A percentile compares a stretch with the other conserved stretches of the same genome.
phyloP scores from a whole-genome alignment of 169 alveolate genomes.

The Plasmodium fragile region DNA sequence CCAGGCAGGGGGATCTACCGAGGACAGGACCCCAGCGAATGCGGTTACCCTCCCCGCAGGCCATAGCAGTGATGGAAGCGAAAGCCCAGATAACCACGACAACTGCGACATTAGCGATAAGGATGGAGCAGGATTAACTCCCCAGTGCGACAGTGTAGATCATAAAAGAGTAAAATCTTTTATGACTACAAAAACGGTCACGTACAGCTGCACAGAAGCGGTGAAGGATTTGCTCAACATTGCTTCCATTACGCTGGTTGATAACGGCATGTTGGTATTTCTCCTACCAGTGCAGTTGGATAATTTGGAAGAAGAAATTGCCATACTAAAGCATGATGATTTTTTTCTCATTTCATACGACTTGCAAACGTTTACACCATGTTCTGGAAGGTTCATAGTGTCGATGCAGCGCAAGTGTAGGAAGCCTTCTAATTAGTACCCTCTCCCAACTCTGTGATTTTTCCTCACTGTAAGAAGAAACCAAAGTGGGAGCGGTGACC shows the following conservation, averaged over 20 bases:
- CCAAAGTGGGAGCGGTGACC: neutral
- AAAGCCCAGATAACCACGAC: neutral
- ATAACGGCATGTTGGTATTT: conserved; percentile 87
- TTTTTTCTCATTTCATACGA: conserved; percentile 70
- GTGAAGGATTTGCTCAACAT: conserved; percentile 77
- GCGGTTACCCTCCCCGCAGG: neutral
- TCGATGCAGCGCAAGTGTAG: conserved; percentile 74
- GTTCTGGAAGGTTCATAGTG: conserved; percentile 62
- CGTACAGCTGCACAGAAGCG: conserved; percentile 41
- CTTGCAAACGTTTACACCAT: conserved; percentile 43
- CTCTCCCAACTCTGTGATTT: neutral
- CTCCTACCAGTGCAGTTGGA: conserved; percentile 84
- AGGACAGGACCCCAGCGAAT: neutral
- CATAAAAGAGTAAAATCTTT: conserved; percentile 1
- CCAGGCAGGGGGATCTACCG: neutral
- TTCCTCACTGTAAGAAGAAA: neutral
- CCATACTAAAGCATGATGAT: conserved; percentile 61
- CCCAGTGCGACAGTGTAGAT: neutral
- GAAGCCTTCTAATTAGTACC: neutral
- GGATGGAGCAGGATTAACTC: neutral
- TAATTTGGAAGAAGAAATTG: conserved; percentile 53
- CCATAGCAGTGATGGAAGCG: neutral
- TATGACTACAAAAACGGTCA: conserved; percentile 34
- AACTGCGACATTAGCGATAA: neutral
- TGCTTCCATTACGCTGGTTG: conserved; percentile 82